phyloP scores from a whole-genome alignment of 768 basidiomycete genomes.

The Lactifluus echinatus region DNA sequence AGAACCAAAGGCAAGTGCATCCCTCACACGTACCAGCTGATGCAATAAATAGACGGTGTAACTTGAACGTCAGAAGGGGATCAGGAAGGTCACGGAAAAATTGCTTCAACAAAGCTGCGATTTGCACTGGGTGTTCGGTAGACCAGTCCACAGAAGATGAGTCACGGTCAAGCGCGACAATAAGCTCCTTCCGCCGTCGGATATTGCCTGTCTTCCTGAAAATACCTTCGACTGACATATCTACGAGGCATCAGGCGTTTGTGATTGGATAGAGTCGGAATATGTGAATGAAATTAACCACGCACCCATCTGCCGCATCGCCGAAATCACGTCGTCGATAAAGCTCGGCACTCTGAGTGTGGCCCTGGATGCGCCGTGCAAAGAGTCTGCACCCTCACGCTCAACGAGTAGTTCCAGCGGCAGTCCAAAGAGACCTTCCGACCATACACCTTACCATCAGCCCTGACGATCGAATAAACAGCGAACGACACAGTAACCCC shows the following conservation, averaged over 20 bases:
- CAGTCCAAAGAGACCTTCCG: conserved; percentile 81
- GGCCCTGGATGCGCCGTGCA: conserved; percentile 79
- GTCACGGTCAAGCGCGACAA: conserved; percentile 92
- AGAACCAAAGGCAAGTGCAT: not conserved
- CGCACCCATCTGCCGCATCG: conserved; percentile 99
- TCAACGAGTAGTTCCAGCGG: conserved; percentile 91
- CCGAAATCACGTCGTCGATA: conserved; percentile 95
- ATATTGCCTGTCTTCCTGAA: conserved; percentile 99
- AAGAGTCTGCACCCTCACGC: conserved; percentile 89
- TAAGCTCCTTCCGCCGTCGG: conserved; percentile 80
- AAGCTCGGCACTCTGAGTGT: conserved; percentile 91
- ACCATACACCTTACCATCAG: conserved; percentile 17
- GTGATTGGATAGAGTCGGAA: conserved; percentile 1
- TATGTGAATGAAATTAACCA: conserved; percentile 8
- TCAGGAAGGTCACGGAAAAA: conserved; percentile 95
- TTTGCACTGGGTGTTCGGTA: conserved; percentile 92
- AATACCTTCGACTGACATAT: conserved; percentile 98
- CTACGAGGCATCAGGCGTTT: conserved; percentile 33
- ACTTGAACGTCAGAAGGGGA: conserved; percentile 89
- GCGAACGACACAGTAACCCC: conserved; percentile 17
- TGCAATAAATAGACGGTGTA: conserved; percentile 81
- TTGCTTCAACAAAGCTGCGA: conserved; percentile 94
- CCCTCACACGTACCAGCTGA: conserved; percentile 63
- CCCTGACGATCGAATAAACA: not conserved
- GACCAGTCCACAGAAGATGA: conserved; percentile 84